Percentiles rank a stretch among this genome's conserved stretches.
phyloP scores from a whole-genome alignment of 768 basidiomycete species.

The Cyclocybe aegerita region DNA sequence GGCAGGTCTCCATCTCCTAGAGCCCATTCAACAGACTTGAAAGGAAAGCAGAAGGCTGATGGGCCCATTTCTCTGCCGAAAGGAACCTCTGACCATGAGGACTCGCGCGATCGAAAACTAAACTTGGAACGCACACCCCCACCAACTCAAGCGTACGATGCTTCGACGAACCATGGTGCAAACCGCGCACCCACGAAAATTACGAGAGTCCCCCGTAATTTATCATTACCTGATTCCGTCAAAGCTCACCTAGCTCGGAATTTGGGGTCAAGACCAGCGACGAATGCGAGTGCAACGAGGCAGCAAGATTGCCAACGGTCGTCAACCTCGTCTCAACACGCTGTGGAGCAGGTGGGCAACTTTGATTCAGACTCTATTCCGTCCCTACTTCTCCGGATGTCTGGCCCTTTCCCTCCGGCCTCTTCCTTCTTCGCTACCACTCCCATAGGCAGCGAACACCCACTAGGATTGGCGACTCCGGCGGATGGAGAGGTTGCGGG shows the following conservation, averaged over 20 bases:
- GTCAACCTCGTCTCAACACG: neutral
- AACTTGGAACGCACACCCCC: no score
- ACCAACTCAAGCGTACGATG: no score
- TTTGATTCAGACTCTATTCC: no score
- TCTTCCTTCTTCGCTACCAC: no score
- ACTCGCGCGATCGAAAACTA: no score
- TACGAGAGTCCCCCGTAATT: slow-evolving; percentile 30
- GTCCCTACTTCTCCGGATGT: no score
- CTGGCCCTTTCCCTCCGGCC: no score
- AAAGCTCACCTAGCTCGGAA: slow-evolving; percentile 40
- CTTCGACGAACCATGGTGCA: no score
- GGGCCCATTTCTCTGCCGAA: neutral
- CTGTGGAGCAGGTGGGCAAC: no score
- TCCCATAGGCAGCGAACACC: no score
- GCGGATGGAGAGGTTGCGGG: no score
- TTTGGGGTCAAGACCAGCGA: neutral
- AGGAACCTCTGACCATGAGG: neutral
- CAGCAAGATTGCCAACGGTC: neutral
- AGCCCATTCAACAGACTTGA: slow-evolving; percentile 6
- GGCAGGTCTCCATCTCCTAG: neutral
- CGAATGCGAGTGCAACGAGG: neutral
- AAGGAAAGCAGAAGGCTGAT: slow-evolving; percentile 12
- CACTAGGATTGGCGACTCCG: no score
- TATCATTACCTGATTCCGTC: slow-evolving; percentile 46
- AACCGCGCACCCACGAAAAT: neutral